A percentile compares a stretch with the other conserved stretches of the same genome.
These are phyloP conservation scores for Cenchrus americanus DNA, from an alignment of 176 grass and related monocot genomes.

Conservation along the genomic window DNA sequence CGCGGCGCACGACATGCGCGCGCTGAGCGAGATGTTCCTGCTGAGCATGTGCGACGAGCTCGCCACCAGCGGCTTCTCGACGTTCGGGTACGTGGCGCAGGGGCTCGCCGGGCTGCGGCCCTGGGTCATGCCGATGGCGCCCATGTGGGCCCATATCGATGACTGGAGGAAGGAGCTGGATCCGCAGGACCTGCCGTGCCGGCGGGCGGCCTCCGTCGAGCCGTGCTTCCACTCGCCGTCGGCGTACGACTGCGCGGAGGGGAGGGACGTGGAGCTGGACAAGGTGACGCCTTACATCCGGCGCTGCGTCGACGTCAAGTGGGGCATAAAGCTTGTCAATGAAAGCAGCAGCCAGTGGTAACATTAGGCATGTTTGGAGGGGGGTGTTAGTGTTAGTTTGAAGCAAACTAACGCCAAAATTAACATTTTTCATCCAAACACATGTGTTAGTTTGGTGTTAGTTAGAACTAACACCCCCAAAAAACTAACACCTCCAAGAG, in stretches of 20 bases:
- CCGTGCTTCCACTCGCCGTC: slow-evolving; percentile 70
- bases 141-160: slow-evolving; percentile 21
- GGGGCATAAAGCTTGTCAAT: slow-evolving; percentile 60
- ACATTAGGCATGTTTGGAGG: too few relatives aligned
- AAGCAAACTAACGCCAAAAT: too few relatives aligned
- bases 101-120: slow-evolving; percentile 53
- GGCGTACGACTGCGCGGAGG: slow-evolving; percentile 48
- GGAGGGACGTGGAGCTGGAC: slow-evolving; percentile 28
- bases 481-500: too few relatives aligned
- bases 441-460: too few relatives aligned
- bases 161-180: background rate
- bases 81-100: slow-evolving; percentile 56
- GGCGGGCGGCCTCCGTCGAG: slow-evolving; percentile 44
- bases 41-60: slow-evolving; percentile 46
- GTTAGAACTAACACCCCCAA: too few relatives aligned
- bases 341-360: slow-evolving; percentile 4
- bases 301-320: slow-evolving; percentile 51
- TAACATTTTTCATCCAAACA: too few relatives aligned
- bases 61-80: slow-evolving; percentile 48
- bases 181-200: slow-evolving; percentile 22
- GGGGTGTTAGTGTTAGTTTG: too few relatives aligned
- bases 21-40: slow-evolving; percentile 56
- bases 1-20: slow-evolving; percentile 44
- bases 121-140: slow-evolving; percentile 49
- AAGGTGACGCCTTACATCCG: slow-evolving; percentile 45